Base-by-base conservation (phyloP, 805 yeast genomes). In the Pichia deserticola region DNA sequence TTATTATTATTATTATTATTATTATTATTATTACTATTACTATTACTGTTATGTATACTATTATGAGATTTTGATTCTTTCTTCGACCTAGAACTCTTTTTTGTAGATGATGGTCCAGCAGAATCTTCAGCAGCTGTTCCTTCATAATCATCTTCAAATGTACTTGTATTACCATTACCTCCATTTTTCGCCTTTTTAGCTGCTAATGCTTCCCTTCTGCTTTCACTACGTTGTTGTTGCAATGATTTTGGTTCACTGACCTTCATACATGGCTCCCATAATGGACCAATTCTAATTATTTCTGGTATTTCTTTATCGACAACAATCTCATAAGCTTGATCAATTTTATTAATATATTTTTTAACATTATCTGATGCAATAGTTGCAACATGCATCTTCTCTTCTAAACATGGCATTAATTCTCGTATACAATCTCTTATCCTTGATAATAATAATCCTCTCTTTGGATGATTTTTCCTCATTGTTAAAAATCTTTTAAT, bases 331-430 rank as follows among this genome's bases (percentile, higher is more conserved):
- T 80, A 90, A 61, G 87, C 95, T 57, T 84, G 79, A 61, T 90
- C 86, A 55, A 93, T 75, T 46, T 97, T 74, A 46, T 73, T 75
- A 49, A 88, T 68, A 60, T 88, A 86, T 51, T 82, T 79, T 33
- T 75, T 69, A 42, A 89, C 75, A 11, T 83, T 76, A 58, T 90
- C 97, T 33, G 87, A 77, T 27, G 97, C 97, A 38, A 88, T 83
- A 1, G 92, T 84, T 5, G 97, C 92, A 40, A 93, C 97, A 65
- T 92, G 97, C 95, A 93, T 89, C 67, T 93, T 93, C 64, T 93
- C 97, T 63, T 92, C 98, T 49, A 92, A 68, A 53, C 96, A 87
- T 0, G 98, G 97, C 72, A 92, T 81, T 49, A 92, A 73, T 51
- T 87, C 96, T 54, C 71, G 73, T 54, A 79, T 70, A 49, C 73